A percentile compares a stretch with the other conserved stretches of the same genome.
phyloP scores from a whole-genome alignment of 2,329 filamentous ascomycete species.

The Westerdykella sp. region DNA sequence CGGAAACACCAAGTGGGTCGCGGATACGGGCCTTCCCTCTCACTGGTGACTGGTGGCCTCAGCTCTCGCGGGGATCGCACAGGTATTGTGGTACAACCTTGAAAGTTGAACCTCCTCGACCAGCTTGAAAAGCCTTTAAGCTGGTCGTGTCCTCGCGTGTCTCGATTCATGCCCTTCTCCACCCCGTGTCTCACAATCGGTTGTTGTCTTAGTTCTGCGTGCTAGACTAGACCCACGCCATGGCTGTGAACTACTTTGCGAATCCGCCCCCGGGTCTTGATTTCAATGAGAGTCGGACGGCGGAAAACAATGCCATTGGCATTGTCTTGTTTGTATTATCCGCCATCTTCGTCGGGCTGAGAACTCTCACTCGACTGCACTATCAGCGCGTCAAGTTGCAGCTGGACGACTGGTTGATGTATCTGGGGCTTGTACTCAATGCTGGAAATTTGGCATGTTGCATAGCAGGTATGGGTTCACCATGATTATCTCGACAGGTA shows the following conservation, averaged over 20 bases:
- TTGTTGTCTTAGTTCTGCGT: no score
- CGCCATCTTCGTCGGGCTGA: conserved; percentile 14
- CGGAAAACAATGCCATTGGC: conserved; percentile 17
- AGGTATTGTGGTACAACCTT: no score
- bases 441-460: conserved; percentile 21
- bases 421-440: conserved; percentile 10
- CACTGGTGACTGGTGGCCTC: no score
- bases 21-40: no score
- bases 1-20: no score
- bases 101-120: no score
- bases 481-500: no score
- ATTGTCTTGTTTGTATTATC: conserved; percentile 17
- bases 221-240: not conserved
- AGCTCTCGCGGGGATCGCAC: no score
- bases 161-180: no score
- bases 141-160: no score
- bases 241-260: conserved; percentile 8
- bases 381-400: conserved; percentile 14
- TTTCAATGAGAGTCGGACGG: conserved; percentile 16
- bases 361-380: conserved; percentile 13
- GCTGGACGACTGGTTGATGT: conserved; percentile 21
- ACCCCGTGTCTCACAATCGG: no score
- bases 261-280: conserved; percentile 15
- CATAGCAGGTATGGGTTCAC: conserved; percentile 11
- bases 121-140: no score